Evolutionary conservation across 192 early-diverging fungal species (phyloP), one percentile per base, ranked within the genome.

Genomic region (Funneliformis geosporum): DNA sequence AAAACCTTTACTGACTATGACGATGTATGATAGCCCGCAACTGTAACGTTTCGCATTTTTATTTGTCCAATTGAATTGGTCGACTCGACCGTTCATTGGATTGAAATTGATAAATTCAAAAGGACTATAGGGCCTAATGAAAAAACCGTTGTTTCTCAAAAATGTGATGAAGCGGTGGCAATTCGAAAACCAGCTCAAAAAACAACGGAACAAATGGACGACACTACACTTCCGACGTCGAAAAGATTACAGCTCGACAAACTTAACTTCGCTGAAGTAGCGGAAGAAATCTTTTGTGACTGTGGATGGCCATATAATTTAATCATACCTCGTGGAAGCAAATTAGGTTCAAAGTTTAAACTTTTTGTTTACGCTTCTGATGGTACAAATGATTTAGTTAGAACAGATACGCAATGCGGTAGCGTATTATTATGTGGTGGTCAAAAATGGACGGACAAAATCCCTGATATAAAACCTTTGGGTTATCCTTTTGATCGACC

Each of bases 401-500:
- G 38, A 43, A 21, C 38, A 10, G 14, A 42, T 43, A 39, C 33
- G 4, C 67, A 69, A 42, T 69, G 67, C 11, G 67, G 67, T 8
- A 69, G 67, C 10, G 11, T 9, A 18, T 5, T 40, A 42, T 43
- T 69, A 69, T 69, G 67, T 7, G 67, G 67, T 2, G 67, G 38
- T 42, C 18, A 69, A 42, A 69, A 69, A 69, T 69, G 67, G 67
- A 8, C 38, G 5, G 67, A 69, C 42, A 69, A 42, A 69, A 16
- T 69, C 42, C 67, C 67, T 69, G 67, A 69, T 69, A 42, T 12
- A 9, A 69, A 39, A 69, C 67, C 67, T 9, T n/a, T 69, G 2
- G 67, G 67, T n/a, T 69, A 69, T 69, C 67, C 67, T 18, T 69
- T 69, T 69, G 21, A 69, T 69, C 14, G 67, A 69, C 67, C 67